These are phyloP conservation scores for Sugiyamaella valdiviana DNA, from an alignment of 805 yeast species.

Conservation along the genomic window DNA sequence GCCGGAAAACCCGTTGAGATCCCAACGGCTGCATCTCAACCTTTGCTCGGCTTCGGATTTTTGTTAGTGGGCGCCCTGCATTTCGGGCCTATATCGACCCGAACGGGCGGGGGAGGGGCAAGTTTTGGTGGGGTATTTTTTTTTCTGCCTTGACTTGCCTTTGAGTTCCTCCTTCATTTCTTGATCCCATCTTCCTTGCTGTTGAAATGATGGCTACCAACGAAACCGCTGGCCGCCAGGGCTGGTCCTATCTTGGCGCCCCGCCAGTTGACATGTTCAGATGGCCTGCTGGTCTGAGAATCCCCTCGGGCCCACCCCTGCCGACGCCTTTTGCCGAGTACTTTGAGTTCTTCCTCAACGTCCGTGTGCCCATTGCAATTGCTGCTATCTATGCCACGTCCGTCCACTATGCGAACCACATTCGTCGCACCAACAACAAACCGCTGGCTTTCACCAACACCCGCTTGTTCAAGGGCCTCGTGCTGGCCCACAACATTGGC, in stretches of 20 bases:
- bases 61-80: too few species aligned
- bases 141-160: background rate
- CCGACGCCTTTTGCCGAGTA: constrained; percentile 13
- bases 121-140: too few species aligned
- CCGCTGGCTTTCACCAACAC: constrained; percentile 47
- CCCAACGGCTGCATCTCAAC: too few species aligned
- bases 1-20: too few species aligned
- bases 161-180: too few species aligned
- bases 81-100: too few species aligned
- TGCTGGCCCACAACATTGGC: constrained; percentile 53
- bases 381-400: constrained; percentile 52
- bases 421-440: constrained; percentile 41
- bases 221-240: background rate
- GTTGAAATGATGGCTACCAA: background rate
- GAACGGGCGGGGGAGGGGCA: too few species aligned
- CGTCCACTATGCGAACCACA: constrained; percentile 49
- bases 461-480: constrained; percentile 45
- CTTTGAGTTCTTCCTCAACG: constrained; percentile 36
- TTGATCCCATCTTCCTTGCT: background rate
- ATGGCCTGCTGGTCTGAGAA: constrained; percentile 20
- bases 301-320: constrained; percentile 18
- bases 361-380: constrained; percentile 49
- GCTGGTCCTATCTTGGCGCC: constrained; percentile 5
- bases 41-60: too few species aligned
- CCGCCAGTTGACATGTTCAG: constrained; percentile 19